A percentile compares a stretch with the other conserved stretches of the same genome.
Conservation (phyloP, 306 rosid species). For the Hippophae tibetana region DNA sequence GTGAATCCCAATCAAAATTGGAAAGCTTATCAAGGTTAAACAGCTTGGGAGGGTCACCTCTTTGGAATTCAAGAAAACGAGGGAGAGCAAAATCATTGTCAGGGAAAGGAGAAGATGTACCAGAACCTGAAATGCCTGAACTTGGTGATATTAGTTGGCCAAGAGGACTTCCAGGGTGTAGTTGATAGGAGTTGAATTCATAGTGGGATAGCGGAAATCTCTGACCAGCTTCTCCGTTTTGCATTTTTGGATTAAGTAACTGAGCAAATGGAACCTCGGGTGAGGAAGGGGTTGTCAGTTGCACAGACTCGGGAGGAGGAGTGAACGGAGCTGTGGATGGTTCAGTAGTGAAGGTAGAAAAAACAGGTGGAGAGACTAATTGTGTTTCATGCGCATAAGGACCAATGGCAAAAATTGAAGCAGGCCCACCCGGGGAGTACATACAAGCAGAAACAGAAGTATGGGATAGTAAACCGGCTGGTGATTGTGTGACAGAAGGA, state of each 20-base stretch:
- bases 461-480: slow-evolving; percentile 39
- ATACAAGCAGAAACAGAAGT: slow-evolving; percentile 62
- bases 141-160: slow-evolving; percentile 87
- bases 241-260: slow-evolving; percentile 50
- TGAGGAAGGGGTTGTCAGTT: slow-evolving; percentile 88
- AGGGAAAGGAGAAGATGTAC: slow-evolving; percentile 73
- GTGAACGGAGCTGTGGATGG: slow-evolving; percentile 96
- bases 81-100: slow-evolving; percentile 41
- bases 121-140: slow-evolving; percentile 76
- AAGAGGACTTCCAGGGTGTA: slow-evolving; percentile 89
- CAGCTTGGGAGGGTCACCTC: slow-evolving; percentile 55
- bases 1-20: slow-evolving; percentile 34
- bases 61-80: slow-evolving; percentile 42
- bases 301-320: slow-evolving; percentile 83
- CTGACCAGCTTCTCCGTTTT: slow-evolving; percentile 40
- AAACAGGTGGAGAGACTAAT: slow-evolving; percentile 84
- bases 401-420: slow-evolving; percentile 86
- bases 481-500: slow-evolving; percentile 77
- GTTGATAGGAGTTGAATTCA: slow-evolving; percentile 81
- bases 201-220: slow-evolving; percentile 58
- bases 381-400: slow-evolving; percentile 91
- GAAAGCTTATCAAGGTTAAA: slow-evolving; percentile 51
- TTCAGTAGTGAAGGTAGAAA: slow-evolving; percentile 74
- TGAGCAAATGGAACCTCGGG: slow-evolving; percentile 98
- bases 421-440: slow-evolving; percentile 88